phyloP scores from a whole-genome alignment of 1,284 basidiomycete species.

The Termitomyces sp. region DNA sequence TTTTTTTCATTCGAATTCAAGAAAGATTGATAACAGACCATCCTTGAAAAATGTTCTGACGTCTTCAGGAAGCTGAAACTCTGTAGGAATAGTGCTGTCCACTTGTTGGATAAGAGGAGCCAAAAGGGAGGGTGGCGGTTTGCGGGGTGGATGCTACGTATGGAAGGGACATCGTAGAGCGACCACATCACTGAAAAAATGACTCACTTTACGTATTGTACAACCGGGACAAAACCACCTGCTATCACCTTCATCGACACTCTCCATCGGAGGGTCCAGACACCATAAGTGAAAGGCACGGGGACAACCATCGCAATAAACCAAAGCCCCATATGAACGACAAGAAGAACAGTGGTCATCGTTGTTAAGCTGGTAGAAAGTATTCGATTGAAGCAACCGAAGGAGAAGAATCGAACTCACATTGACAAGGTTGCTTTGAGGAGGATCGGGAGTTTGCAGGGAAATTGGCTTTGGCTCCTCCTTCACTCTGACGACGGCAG shows the following conservation, averaged over 20 bases:
- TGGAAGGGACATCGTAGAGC: slow-evolving; percentile 14
- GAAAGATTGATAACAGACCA: slow-evolving; percentile 42
- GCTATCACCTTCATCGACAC: slow-evolving; percentile 79
- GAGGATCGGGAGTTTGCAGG: slow-evolving; percentile 49
- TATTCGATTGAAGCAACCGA: slow-evolving; percentile 15
- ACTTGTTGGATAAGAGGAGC: slow-evolving; percentile 67
- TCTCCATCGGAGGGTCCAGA: slow-evolving; percentile 90
- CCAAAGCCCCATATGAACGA: slow-evolving; percentile 71
- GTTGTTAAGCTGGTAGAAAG: slow-evolving; percentile 71
- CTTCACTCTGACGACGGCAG: slow-evolving; percentile 50
- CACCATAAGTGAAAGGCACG: slow-evolving; percentile 95
- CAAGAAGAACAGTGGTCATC: slow-evolving; percentile 95
- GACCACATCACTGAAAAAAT: background rate
- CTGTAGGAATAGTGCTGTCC: slow-evolving; percentile 63
- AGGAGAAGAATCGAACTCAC: slow-evolving; percentile 29
- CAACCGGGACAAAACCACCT: slow-evolving; percentile 92
- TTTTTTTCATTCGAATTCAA: slow-evolving; percentile 11
- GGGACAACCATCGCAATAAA: slow-evolving; percentile 97
- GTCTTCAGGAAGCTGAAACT: slow-evolving; percentile 88
- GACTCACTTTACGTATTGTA: slow-evolving; percentile 58
- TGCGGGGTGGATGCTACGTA: slow-evolving; percentile 58
- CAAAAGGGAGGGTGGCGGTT: slow-evolving; percentile 58
- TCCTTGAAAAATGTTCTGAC: slow-evolving; percentile 84
- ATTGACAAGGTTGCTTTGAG: slow-evolving; percentile 35
- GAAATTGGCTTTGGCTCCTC: slow-evolving; percentile 57